These are phyloP conservation scores for Kodamaea anthophila DNA, from an alignment of 1,139 yeast genomes.

Conservation along the genomic window DNA sequence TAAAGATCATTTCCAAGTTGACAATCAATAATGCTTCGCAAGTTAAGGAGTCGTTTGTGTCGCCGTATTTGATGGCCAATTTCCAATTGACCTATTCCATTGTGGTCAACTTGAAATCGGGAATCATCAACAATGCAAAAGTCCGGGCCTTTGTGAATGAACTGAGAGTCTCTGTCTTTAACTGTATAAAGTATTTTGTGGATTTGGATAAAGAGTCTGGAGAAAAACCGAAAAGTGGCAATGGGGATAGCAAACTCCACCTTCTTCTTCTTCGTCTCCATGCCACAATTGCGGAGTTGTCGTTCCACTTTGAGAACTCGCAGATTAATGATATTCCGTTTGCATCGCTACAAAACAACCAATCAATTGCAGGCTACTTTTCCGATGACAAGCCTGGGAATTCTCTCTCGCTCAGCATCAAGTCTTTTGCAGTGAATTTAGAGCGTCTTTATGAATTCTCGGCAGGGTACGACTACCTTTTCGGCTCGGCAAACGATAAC, in stretches of 20 bases:
- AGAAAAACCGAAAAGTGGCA: constrained; percentile 2
- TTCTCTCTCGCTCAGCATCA: constrained; percentile 24
- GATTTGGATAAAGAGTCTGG: not conserved
- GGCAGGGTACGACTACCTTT: constrained; percentile 59
- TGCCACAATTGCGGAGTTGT: constrained; percentile 17
- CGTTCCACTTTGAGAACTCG: constrained; percentile 29
- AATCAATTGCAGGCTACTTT: constrained; percentile 25
- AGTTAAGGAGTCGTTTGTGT: constrained; percentile 13
- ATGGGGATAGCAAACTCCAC: constrained; percentile 10
- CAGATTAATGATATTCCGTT: constrained; percentile 31
- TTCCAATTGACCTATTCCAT: constrained; percentile 20
- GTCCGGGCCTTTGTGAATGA: constrained; percentile 24
- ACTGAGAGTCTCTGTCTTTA: constrained; percentile 22
- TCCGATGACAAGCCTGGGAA: constrained; percentile 17
- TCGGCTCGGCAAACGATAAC: constrained; percentile 39
- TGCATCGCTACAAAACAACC: constrained; percentile 21
- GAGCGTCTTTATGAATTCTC: constrained; percentile 28
- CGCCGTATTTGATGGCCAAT: constrained; percentile 14
- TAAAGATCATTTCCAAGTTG: constrained; percentile 19
- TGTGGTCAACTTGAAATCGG: constrained; percentile 16
- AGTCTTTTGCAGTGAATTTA: constrained; percentile 28
- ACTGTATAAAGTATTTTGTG: constrained; percentile 14
- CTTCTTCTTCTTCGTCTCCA: constrained; percentile 6
- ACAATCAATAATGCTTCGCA: constrained; percentile 4
- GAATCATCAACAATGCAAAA: constrained; percentile 16